Base-by-base conservation (phyloP, 176 grass and related monocot genomes). In the Neostapfia colusana region DNA sequence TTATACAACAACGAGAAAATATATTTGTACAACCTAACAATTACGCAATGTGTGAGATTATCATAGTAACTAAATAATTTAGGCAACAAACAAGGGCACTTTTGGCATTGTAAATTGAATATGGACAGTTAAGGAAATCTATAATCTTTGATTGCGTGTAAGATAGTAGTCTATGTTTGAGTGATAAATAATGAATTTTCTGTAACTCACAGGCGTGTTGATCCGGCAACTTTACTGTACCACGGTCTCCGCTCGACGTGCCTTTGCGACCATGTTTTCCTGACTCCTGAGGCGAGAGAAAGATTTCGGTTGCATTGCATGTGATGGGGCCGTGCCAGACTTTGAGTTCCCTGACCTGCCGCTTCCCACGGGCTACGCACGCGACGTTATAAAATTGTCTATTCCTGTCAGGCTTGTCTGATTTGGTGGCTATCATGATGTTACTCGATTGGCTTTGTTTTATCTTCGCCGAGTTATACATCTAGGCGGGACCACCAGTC, bases 151-250 rank as follows among this genome's bases (percentile, higher is more conserved):
- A n/a, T n/a, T n/a, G n/a, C n/a, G n/a, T n/a, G n/a, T n/a, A n/a
- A n/a, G n/a, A n/a, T n/a, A n/a, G n/a, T n/a, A n/a, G n/a, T n/a
- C n/a, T n/a, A n/a, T n/a, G n/a, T n/a, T n/a, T n/a, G n/a, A n/a
- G n/a, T n/a, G n/a, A n/a, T n/a, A n/a, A n/a, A n/a, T n/a, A n/a
- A n/a, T n/a, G n/a, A n/a, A n/a, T n/a, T n/a, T n/a, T n/a, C n/a
- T n/a, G n/a, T n/a, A n/a, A n/a, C n/a, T n/a, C n/a, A n/a, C n/a
- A n/a, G n/a, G 62, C 75, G 61, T 78, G 62, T 24, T 54, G 75
- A 66, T 65, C 41, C 75, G 27, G 75, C 60, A 75, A 74, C 54
- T 40, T 1, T 41, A 13, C 67, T 57, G 53, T 23, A 23, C 54
- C 9, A 0, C 10, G 21, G 20, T 4, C 46, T 5, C 20, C 20